phyloP scores from a whole-genome alignment of 2,329 filamentous ascomycete genomes.

The Helotiales sp. region DNA sequence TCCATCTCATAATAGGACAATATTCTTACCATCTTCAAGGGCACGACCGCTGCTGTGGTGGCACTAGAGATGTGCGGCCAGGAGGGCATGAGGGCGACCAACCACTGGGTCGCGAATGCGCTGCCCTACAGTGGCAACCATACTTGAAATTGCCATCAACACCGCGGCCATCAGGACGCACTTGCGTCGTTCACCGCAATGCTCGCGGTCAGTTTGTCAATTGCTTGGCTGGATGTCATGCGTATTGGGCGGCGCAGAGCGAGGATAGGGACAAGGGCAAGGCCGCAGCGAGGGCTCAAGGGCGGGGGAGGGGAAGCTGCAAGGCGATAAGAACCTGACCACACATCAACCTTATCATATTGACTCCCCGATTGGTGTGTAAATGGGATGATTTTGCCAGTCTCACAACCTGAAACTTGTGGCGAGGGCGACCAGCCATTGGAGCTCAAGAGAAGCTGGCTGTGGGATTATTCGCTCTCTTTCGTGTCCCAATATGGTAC shows the following conservation, averaged over 20 bases:
- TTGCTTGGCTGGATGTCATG: not conserved
- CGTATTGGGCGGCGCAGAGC: not conserved
- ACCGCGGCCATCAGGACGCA: not conserved
- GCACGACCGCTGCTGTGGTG: not conserved
- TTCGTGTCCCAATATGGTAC: not conserved
- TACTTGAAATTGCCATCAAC: not conserved
- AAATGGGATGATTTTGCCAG: not conserved
- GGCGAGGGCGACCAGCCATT: not conserved
- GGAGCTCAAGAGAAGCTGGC: not conserved
- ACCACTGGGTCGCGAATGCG: not conserved
- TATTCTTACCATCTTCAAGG: not conserved
- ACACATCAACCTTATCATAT: not conserved
- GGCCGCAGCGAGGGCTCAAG: not conserved
- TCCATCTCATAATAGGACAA: not conserved
- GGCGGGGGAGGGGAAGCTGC: not conserved
- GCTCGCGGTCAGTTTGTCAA: not conserved
- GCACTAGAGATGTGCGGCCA: not conserved
- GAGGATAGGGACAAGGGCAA: not conserved
- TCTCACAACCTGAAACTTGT: not conserved
- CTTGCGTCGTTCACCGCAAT: not conserved
- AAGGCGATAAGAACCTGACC: not conserved
- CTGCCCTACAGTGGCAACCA: not conserved
- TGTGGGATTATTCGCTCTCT: not conserved
- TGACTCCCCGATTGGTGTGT: not conserved
- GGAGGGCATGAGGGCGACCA: not conserved